Conservation (phyloP, 2,329 filamentous ascomycete genomes). For the Balansia obtecta region DNA sequence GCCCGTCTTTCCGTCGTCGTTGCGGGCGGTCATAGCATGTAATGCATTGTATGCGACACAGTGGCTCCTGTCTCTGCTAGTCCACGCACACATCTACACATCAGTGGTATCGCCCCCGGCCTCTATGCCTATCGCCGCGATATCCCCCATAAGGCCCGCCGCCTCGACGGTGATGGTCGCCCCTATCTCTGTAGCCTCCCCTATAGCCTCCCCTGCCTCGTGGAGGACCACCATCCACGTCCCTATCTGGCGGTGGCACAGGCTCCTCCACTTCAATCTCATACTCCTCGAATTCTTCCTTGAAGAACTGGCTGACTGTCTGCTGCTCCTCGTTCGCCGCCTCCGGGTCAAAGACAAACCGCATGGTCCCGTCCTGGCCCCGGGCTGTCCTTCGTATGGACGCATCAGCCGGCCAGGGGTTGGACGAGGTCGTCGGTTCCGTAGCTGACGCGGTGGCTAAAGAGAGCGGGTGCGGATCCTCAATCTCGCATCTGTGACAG, state of each 20-base stretch:
- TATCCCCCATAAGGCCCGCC: conserved; percentile 23
- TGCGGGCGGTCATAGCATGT: no score
- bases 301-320: conserved; percentile 55
- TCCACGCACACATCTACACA: neutral
- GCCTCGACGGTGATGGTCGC: conserved; percentile 15
- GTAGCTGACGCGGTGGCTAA: conserved; percentile 13
- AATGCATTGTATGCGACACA: neutral
- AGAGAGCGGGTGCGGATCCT: conserved; percentile 19
- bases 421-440: conserved; percentile 19
- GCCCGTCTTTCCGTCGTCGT: neutral
- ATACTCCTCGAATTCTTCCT: conserved; percentile 63
- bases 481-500: conserved; percentile 38
- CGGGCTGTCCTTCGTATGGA: conserved; percentile 21
- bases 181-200: conserved; percentile 17
- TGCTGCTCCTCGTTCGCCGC: conserved; percentile 60
- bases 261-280: conserved; percentile 65
- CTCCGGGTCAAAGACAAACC: conserved; percentile 78
- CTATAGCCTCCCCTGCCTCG: conserved; percentile 14
- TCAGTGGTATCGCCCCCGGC: conserved; percentile 21
- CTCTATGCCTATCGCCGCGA: conserved; percentile 22
- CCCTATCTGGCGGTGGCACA: conserved; percentile 22
- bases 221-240: conserved; percentile 8
- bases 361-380: conserved; percentile 59
- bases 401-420: conserved; percentile 23
- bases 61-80: neutral